phyloP scores from a whole-genome alignment of 192 early-diverging fungal genomes.

The Coemansia sp. region DNA sequence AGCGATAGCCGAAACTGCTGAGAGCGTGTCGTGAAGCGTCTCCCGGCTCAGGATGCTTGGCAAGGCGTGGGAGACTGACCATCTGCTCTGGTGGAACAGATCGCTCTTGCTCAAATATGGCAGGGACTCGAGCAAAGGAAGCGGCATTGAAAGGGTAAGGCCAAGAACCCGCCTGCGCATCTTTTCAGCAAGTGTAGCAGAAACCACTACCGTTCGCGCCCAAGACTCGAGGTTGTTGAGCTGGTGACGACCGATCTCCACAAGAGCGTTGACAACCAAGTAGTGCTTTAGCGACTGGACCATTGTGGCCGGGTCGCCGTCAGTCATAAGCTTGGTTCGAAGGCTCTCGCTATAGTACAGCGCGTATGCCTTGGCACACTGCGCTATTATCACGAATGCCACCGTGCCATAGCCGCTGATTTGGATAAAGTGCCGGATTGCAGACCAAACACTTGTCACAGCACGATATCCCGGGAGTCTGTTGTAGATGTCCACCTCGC shows the following conservation, averaged over 20 bases:
- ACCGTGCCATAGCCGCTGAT: constrained; percentile 28
- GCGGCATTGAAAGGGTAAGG: constrained; percentile 6
- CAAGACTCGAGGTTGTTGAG: neutral
- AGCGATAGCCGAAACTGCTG: neutral
- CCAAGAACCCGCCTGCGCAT: constrained; percentile 4
- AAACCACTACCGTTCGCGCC: constrained; percentile 11
- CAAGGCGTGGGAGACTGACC: neutral
- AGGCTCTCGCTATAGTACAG: constrained; percentile 23
- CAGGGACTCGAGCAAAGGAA: constrained; percentile 24
- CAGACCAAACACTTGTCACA: neutral
- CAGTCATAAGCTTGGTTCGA: constrained; percentile 28
- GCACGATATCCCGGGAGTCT: neutral
- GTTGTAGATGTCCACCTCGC: neutral
- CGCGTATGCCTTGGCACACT: constrained; percentile 17
- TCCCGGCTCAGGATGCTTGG: neutral
- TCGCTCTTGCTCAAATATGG: neutral
- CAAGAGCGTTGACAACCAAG: constrained; percentile 25
- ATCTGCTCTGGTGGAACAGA: neutral
- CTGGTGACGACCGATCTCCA: constrained; percentile 15
- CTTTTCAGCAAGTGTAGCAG: neutral
- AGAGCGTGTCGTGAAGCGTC: neutral
- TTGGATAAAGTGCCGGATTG: constrained; percentile 3
- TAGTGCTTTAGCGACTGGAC: constrained; percentile 30
- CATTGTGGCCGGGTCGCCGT: constrained; percentile 31
- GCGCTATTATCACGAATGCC: neutral